Percentiles rank a stretch among this genome's conserved stretches.
Evolutionary conservation across 345 rosid species (phyloP).

Genomic region (Sonneratia caseolaris): DNA sequence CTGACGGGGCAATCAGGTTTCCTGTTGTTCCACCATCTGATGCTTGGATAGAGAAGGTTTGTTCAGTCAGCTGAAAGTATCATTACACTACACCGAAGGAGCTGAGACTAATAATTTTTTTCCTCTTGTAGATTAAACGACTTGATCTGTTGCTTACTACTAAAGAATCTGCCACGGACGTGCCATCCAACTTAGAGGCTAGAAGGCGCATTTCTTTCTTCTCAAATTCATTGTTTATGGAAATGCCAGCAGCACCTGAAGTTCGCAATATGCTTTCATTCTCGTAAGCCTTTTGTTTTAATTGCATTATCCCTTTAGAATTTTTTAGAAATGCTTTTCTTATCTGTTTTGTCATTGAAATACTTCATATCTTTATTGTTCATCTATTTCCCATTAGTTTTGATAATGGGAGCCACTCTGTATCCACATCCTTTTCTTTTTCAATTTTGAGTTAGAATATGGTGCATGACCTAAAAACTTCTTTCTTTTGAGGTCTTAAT

Average conservation of each 20-base stretch:
- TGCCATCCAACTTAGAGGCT: constrained; percentile 96
- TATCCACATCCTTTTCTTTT: background rate
- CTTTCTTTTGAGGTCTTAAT: constrained; percentile 3
- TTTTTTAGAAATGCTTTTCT: background rate
- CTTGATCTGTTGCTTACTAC: constrained; percentile 69
- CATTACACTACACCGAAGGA: background rate
- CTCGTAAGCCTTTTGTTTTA: constrained; percentile 59
- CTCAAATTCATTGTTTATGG: constrained; percentile 97
- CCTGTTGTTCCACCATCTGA: constrained; percentile 63
- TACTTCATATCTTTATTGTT: background rate
- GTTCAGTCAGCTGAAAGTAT: constrained; percentile 7
- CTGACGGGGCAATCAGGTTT: constrained; percentile 81
- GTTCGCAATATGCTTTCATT: constrained; percentile 99
- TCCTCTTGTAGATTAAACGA: constrained; percentile 17
- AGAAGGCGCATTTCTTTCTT: constrained; percentile 95
- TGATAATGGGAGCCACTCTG: background rate
- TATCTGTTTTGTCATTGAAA: background rate
- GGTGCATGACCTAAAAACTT: background rate
- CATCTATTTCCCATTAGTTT: background rate
- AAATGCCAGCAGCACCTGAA: constrained; percentile 93
- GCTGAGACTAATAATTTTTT: background rate
- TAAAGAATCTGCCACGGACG: constrained; percentile 99
- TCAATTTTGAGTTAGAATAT: background rate
- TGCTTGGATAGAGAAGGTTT: constrained; percentile 96
- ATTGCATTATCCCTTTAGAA: background rate